phyloP scores from a whole-genome alignment of 164 flowering plant genomes.

The Buxus sempervirens region DNA sequence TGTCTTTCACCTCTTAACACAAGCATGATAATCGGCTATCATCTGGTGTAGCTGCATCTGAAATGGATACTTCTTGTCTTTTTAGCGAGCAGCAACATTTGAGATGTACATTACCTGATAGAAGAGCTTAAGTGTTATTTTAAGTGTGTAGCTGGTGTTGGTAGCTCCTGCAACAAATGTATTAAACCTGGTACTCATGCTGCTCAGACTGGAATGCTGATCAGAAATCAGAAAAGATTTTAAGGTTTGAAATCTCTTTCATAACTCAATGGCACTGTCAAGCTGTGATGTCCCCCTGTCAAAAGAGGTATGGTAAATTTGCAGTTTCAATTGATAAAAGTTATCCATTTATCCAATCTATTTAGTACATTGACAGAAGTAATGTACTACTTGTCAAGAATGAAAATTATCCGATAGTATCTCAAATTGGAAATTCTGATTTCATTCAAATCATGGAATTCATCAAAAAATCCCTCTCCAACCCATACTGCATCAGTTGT shows the following conservation, averaged over 20 bases:
- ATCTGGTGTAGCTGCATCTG: not conserved
- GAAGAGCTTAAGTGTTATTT: not conserved
- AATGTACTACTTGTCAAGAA: no score
- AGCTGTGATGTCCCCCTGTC: not conserved
- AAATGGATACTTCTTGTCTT: not conserved
- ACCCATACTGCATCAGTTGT: constrained; percentile 7
- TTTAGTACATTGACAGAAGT: no score
- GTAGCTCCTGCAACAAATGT: not conserved
- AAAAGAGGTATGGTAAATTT: not conserved
- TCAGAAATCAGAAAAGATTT: not conserved
- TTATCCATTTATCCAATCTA: not conserved
- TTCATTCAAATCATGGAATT: not conserved
- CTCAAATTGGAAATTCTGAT: no score
- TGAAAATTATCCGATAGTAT: no score
- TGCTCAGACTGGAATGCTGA: not conserved
- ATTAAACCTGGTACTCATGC: not conserved
- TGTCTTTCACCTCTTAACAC: not conserved
- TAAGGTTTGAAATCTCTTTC: not conserved
- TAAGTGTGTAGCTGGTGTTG: not conserved
- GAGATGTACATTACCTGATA: not conserved
- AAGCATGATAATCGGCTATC: not conserved
- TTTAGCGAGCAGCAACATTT: not conserved
- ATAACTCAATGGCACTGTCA: not conserved
- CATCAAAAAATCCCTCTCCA: constrained; percentile 4
- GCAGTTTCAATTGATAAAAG: not conserved